Evolutionary conservation across 1,284 basidiomycete species (phyloP).

Genomic region (Melanopsichium pennsylvanicum): DNA sequence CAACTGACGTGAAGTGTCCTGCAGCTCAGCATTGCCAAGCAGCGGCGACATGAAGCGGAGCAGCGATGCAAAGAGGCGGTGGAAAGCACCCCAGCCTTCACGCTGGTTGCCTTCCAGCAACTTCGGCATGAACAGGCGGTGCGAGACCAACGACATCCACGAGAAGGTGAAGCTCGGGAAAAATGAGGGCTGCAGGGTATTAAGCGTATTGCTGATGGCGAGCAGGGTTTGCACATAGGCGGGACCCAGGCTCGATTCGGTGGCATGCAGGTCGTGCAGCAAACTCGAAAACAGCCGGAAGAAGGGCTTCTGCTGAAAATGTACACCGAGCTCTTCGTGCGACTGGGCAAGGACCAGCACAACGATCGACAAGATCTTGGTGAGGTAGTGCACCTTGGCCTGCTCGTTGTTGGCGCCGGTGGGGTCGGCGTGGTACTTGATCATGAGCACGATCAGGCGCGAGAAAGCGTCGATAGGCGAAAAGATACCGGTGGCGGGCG

Average conservation of each 20-base stretch:
- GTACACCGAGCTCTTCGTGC: conserved; percentile 88
- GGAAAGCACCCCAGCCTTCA: conserved; percentile 95
- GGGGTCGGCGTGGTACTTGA: conserved; percentile 98
- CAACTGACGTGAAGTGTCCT: conserved; percentile 83
- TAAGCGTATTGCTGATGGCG: conserved; percentile 89
- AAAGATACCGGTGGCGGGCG: conserved; percentile 76
- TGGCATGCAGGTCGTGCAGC: conserved; percentile 85
- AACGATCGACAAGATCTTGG: conserved; percentile 96
- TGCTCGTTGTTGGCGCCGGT: conserved; percentile 84
- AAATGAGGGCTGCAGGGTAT: conserved; percentile 92
- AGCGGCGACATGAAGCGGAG: conserved; percentile 94
- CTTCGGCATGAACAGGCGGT: conserved; percentile 97
- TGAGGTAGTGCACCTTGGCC: conserved; percentile 94
- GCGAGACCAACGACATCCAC: conserved; percentile 95
- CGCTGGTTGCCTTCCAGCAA: conserved; percentile 82
- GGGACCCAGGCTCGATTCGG: conserved; percentile 80
- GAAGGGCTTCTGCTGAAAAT: conserved; percentile 97
- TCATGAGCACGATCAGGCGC: conserved; percentile 93
- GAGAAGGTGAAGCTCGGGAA: conserved; percentile 98
- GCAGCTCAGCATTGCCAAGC: conserved; percentile 81
- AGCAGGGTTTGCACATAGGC: conserved; percentile 90
- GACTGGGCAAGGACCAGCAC: conserved; percentile 92
- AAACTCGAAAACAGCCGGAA: conserved; percentile 98
- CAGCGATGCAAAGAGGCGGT: conserved; percentile 87
- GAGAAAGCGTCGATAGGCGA: conserved; percentile 95